phyloP scores from a whole-genome alignment of 225 moss, liverwort and hornwort genomes.

The Marchantia paleacea region DNA sequence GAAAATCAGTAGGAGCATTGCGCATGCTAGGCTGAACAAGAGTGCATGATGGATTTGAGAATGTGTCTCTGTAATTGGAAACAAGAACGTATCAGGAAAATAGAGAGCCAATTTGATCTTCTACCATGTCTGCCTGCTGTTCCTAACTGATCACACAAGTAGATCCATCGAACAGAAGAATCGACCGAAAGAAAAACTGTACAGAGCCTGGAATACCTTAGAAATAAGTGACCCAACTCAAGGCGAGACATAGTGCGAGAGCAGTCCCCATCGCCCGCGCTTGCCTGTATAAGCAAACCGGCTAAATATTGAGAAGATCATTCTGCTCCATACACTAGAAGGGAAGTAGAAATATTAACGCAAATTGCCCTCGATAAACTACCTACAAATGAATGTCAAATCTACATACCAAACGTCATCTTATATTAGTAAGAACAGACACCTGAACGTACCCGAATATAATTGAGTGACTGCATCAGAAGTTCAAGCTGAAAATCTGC shows the following conservation, averaged over 20 bases:
- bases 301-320: too few relatives aligned
- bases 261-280: conserved; percentile 65
- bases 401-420: background rate
- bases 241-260: conserved; percentile 87
- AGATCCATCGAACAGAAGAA: background rate
- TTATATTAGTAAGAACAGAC: background rate
- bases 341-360: background rate
- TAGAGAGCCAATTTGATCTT: background rate
- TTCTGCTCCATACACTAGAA: background rate
- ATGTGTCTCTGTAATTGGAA: conserved; percentile 63
- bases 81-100: conserved; percentile 6
- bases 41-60: conserved; percentile 81
- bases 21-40: conserved; percentile 98
- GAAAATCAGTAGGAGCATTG: conserved; percentile 49
- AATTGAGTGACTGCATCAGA: conserved; percentile 77
- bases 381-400: background rate
- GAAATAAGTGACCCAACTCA: conserved; percentile 80
- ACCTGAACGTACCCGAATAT: conserved; percentile 65
- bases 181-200: background rate
- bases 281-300: conserved; percentile 57
- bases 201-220: conserved; percentile 49
- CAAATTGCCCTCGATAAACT: background rate
- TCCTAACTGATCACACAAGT: background rate
- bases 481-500: conserved; percentile 98
- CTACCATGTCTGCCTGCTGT: background rate